Base-by-base conservation (phyloP, 495 filamentous ascomycete genomes). In the Tuber magnatum region DNA sequence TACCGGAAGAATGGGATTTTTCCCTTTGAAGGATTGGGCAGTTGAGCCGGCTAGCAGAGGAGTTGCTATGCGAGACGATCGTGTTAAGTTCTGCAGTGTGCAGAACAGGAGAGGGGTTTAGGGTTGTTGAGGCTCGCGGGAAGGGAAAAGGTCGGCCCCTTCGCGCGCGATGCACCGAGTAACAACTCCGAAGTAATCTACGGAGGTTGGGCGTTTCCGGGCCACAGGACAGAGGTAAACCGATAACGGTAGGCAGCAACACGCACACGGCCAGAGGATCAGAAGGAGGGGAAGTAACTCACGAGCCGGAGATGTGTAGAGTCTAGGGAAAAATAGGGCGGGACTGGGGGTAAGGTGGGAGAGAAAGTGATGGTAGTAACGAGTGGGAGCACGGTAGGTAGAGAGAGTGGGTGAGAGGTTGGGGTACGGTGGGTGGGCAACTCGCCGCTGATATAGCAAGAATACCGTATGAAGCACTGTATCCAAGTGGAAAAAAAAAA, bases 41-140 rank as follows among this genome's bases (percentile, higher is more conserved):
- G 56, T 14, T 35, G 56, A 35, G 28, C 56, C 32, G 28, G 48
- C 24, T 8, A n/a, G 20, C 5, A 51, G 3, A 20, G n/a, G 56
- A 65, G 56, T 35, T 35, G 28, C 56, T 65, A 7, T 74, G 75
- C 65, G 68, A 65, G 75, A 39, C 35, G 56, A 24, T 68, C 56
- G 75, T 65, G 77, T 68, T 35, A 73, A 44, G 56, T 35, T 65
- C 56, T 65, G 28, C 56, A 32, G 51, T 6, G 51, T 61, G n/a
- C 12, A 61, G 51, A 32, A 18, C 16, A 22, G 76, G 75, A 71
- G 80, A 78, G 79, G 79, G 80, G 75, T 81, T 81, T 80, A 75
- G 78, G 78, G 77, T 80, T 79, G 76, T 76, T 80, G 78, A 80
- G 77, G 78, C 73, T 80, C 77, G 78, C 77, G 51, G 78, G 73